These are phyloP conservation scores for Plenodomus biglobosus DNA, from an alignment of 2,329 filamentous ascomycete species.

Conservation along the genomic window DNA sequence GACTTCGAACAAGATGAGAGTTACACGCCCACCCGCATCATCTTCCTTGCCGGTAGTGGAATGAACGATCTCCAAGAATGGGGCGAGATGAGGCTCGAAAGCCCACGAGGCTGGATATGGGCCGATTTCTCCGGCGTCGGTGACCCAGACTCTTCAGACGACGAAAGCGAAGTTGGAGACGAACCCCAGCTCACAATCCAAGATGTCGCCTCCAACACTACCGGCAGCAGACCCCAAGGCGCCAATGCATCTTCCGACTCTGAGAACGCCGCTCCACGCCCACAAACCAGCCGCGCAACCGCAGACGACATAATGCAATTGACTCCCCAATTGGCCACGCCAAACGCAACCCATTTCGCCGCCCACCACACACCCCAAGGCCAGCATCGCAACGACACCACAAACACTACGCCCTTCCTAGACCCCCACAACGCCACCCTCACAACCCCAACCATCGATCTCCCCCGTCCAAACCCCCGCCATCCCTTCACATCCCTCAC, in stretches of 20 bases:
- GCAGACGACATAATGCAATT: conserved; percentile 9
- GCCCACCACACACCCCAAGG: neutral
- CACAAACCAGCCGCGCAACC: neutral
- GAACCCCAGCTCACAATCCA: conserved; percentile 1
- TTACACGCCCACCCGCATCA: conserved; percentile 92
- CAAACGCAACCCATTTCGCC: neutral
- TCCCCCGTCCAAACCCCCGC: conserved; percentile 15
- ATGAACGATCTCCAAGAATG: conserved; percentile 92
- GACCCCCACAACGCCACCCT: too few relatives aligned
- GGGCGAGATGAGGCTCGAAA: conserved; percentile 73
- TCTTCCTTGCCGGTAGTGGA: conserved; percentile 85
- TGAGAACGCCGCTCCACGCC: conserved; percentile 17
- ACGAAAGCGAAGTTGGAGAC: conserved; percentile 17
- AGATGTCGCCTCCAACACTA: neutral
- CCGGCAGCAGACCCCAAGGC: neutral
- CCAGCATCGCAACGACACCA: neutral
- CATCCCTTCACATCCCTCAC: conserved; percentile 24
- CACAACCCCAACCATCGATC: conserved; percentile 10
- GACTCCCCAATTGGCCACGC: conserved; percentile 3
- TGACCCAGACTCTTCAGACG: conserved; percentile 34
- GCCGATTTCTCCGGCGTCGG: conserved; percentile 69
- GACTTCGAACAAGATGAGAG: conserved; percentile 93
- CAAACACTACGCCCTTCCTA: conserved; percentile 1
- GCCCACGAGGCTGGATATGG: conserved; percentile 87
- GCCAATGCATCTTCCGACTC: conserved; percentile 17